Conservation (phyloP, 2,329 filamentous ascomycete genomes). For the Rutstroemia sydowiana region DNA sequence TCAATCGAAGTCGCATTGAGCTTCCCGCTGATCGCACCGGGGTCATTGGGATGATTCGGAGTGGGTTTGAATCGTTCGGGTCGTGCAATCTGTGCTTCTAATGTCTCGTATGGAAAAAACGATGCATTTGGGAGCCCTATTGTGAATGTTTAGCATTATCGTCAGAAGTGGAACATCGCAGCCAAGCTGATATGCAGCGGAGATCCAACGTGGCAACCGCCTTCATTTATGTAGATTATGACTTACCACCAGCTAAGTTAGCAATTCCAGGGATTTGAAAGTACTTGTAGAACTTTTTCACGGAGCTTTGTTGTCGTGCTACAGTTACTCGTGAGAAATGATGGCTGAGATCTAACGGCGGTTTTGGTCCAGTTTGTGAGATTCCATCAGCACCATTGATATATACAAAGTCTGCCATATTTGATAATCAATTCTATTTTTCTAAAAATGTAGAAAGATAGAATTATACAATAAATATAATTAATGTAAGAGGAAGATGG, state of each 20-base stretch:
- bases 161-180: neutral
- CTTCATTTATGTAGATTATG: neutral
- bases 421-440: neutral
- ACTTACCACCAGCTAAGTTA: conserved; percentile 55
- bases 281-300: conserved; percentile 85
- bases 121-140: conserved; percentile 66
- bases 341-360: conserved; percentile 70
- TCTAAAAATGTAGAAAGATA: neutral
- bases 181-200: neutral
- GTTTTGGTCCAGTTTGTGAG: conserved; percentile 14
- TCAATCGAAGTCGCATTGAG: conserved; percentile 29
- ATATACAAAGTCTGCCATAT: conserved; percentile 26
- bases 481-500: no score
- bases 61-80: conserved; percentile 68
- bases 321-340: conserved; percentile 66
- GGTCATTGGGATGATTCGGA: conserved; percentile 46
- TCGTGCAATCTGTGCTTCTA: conserved; percentile 72
- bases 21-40: conserved; percentile 27
- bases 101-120: conserved; percentile 86
- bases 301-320: conserved; percentile 53
- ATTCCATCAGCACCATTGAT: conserved; percentile 13
- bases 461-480: neutral
- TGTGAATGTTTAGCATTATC: conserved; percentile 11
- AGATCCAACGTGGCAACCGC: neutral
- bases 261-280: conserved; percentile 58